A percentile compares a stretch with the other conserved stretches of the same genome.
These are phyloP conservation scores for Cyanodermella asteris DNA, from an alignment of 2,329 filamentous ascomycete genomes.

Conservation along the genomic window DNA sequence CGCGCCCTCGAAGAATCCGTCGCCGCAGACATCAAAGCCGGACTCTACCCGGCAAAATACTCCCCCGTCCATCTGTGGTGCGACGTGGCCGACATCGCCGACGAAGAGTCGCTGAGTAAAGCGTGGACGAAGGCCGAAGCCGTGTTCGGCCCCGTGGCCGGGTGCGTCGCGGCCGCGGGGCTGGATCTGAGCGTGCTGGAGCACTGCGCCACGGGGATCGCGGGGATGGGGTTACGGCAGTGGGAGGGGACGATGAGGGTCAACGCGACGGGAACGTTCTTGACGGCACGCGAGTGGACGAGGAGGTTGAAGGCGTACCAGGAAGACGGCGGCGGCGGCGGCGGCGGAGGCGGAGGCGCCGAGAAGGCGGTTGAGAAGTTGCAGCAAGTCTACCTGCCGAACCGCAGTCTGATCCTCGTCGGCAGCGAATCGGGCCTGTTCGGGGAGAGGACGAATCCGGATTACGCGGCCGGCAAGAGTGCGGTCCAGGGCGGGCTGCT, in stretches of 20 bases:
- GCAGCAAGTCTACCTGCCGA: no score
- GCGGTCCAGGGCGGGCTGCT: slow-evolving; percentile 24
- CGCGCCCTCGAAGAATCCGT: no score
- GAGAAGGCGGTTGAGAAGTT: no score
- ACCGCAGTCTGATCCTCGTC: slow-evolving; percentile 22
- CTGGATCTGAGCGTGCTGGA: slow-evolving; percentile 21
- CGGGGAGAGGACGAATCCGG: slow-evolving; percentile 20
- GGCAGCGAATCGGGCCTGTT: slow-evolving; percentile 24
- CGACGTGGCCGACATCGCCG: slow-evolving; percentile 1
- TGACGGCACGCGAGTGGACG: slow-evolving; percentile 22
- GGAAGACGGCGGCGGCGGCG: no score
- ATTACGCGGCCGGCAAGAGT: slow-evolving; percentile 24
- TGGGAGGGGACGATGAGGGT: slow-evolving; percentile 20
- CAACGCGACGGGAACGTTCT: slow-evolving; percentile 22
- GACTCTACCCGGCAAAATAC: not conserved
- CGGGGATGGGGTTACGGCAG: slow-evolving; percentile 19
- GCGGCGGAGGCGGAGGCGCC: slow-evolving; percentile 5
- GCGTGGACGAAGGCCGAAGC: not conserved
- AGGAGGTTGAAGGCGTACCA: slow-evolving; percentile 13
- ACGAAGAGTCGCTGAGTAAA: not conserved
- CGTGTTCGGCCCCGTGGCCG: slow-evolving; percentile 2
- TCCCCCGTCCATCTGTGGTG: not conserved
- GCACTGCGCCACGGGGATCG: slow-evolving; percentile 17
- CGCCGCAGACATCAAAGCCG: no score
- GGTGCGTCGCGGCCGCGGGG: slow-evolving; percentile 17